These are phyloP conservation scores for Ustilago xerochloae DNA, from an alignment of 1,284 basidiomycete genomes.

Conservation along the genomic window DNA sequence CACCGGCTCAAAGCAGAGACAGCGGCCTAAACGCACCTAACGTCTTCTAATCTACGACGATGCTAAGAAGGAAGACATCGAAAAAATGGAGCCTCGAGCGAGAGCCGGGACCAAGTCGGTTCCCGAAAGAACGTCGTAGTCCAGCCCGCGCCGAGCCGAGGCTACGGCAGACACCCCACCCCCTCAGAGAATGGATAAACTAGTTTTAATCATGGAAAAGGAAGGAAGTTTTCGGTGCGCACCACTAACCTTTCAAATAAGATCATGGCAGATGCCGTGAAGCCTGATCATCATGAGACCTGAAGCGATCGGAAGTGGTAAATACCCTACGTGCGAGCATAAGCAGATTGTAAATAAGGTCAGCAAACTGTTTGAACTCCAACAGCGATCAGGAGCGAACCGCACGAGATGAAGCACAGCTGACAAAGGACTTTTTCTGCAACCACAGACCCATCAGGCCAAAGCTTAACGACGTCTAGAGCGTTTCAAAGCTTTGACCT, in stretches of 20 bases:
- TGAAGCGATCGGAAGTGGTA: neutral
- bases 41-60: slow-evolving; percentile 19
- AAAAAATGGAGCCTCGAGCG: slow-evolving; percentile 25
- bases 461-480: too few species aligned
- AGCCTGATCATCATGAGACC: neutral
- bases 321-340: neutral
- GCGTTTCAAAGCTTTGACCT: too few species aligned
- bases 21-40: slow-evolving; percentile 44
- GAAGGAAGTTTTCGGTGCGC: too few species aligned
- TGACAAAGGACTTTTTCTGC: slow-evolving; percentile 3
- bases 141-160: slow-evolving; percentile 11
- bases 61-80: slow-evolving; percentile 17
- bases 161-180: slow-evolving; percentile 46
- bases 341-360: neutral
- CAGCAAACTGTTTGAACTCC: slow-evolving; percentile 1
- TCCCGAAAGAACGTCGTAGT: slow-evolving; percentile 3
- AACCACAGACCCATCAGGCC: slow-evolving; percentile 16
- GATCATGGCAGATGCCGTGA: neutral
- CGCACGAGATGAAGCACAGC: neutral
- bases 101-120: slow-evolving; percentile 5
- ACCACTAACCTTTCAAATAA: slow-evolving; percentile 24
- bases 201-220: slow-evolving; percentile 53
- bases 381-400: neutral
- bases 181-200: slow-evolving; percentile 60
- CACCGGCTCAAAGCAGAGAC: slow-evolving; percentile 6